These are phyloP conservation scores for Monilinia fructicola DNA, from an alignment of 2,329 filamentous ascomycete genomes.

Conservation along the genomic window DNA sequence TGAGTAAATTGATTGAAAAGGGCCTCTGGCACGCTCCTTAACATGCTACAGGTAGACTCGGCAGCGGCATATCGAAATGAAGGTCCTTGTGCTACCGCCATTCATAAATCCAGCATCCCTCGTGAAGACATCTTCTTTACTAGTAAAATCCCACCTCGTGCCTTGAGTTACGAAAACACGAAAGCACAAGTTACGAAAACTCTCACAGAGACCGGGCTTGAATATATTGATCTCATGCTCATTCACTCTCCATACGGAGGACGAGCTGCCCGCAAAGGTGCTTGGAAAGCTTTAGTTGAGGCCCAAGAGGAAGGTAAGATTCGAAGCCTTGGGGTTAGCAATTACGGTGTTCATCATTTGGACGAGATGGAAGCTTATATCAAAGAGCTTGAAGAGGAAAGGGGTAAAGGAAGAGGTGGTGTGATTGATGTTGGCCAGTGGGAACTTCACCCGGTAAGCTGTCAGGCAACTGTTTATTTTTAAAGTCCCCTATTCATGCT, in stretches of 20 bases:
- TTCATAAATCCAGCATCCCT: slow-evolving; percentile 51
- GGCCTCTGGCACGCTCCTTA: neutral
- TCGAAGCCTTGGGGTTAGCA: slow-evolving; percentile 62
- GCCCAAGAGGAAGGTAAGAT: slow-evolving; percentile 61
- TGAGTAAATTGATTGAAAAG: slow-evolving; percentile 36
- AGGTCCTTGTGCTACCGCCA: slow-evolving; percentile 52
- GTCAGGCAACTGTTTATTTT: neutral
- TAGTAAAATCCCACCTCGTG: slow-evolving; percentile 54
- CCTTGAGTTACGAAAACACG: slow-evolving; percentile 62
- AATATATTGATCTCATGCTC: slow-evolving; percentile 66
- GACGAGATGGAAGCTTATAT: slow-evolving; percentile 60
- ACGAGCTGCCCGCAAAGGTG: slow-evolving; percentile 53
- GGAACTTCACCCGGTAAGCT: slow-evolving; percentile 70
- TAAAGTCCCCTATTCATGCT: too few species aligned
- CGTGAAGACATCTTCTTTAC: slow-evolving; percentile 62
- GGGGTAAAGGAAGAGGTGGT: slow-evolving; percentile 64
- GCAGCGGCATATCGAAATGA: slow-evolving; percentile 60
- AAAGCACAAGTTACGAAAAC: slow-evolving; percentile 64
- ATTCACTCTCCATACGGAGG: slow-evolving; percentile 63
- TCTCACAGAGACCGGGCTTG: slow-evolving; percentile 56
- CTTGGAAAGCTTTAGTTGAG: slow-evolving; percentile 64
- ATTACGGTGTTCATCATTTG: slow-evolving; percentile 64
- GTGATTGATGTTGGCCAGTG: slow-evolving; percentile 82
- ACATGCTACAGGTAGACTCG: slow-evolving; percentile 52
- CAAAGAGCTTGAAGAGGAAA: slow-evolving; percentile 59